Evolutionary conservation across 805 yeast species (phyloP).

Genomic region (Clavispora santaluciae): DNA sequence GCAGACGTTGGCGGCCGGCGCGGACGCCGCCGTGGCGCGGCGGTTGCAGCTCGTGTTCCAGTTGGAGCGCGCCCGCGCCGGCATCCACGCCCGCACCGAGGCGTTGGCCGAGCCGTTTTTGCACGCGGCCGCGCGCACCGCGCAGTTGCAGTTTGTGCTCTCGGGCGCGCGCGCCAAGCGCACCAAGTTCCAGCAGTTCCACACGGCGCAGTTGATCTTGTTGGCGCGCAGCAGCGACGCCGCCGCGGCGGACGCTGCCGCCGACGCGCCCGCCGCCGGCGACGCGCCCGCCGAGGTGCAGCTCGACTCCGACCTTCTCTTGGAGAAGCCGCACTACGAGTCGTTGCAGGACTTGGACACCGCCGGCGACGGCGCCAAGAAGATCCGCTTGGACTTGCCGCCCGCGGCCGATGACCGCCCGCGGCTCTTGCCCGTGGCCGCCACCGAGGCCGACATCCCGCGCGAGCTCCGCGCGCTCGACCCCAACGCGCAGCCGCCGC

Average conservation of each 20-base stretch:
- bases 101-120: slow-evolving; percentile 53
- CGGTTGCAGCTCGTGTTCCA: slow-evolving; percentile 41
- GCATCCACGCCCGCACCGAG: slow-evolving; percentile 61
- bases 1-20: slow-evolving; percentile 17
- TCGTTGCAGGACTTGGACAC: slow-evolving; percentile 45
- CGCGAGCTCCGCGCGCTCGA: slow-evolving; percentile 48
- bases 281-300: slow-evolving; percentile 51
- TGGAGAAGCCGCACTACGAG: slow-evolving; percentile 73
- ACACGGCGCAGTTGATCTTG: slow-evolving; percentile 70
- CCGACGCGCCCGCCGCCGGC: slow-evolving; percentile 12
- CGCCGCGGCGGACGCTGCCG: slow-evolving; percentile 19
- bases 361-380: slow-evolving; percentile 25
- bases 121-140: slow-evolving; percentile 50
- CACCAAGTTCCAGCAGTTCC: slow-evolving; percentile 72
- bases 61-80: slow-evolving; percentile 64
- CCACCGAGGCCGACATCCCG: slow-evolving; percentile 62
- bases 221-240: slow-evolving; percentile 53
- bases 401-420: slow-evolving; percentile 18
- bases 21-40: slow-evolving; percentile 26
- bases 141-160: slow-evolving; percentile 58
- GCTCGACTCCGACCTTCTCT: slow-evolving; percentile 68
- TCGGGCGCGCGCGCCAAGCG: slow-evolving; percentile 88
- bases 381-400: slow-evolving; percentile 37
- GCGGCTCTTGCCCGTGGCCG: slow-evolving; percentile 54
- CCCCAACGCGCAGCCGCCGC: slow-evolving; percentile 76